Conservation (phyloP, 2,329 filamentous ascomycete species). For the Fusarium citri region DNA sequence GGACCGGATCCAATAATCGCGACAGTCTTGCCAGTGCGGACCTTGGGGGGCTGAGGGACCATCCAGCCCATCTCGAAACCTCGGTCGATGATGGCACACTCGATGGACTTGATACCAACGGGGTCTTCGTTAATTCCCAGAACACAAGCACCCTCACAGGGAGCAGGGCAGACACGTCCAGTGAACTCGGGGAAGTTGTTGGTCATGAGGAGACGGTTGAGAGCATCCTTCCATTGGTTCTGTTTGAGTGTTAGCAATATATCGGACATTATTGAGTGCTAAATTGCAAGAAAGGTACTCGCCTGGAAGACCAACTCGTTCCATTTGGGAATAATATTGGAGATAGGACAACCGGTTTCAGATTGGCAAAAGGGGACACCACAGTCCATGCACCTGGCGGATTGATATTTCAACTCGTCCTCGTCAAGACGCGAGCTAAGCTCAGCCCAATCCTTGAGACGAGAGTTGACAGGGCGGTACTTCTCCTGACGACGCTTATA, state of each 20-base stretch:
- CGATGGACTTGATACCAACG: constrained; percentile 97
- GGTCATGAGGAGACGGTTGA: constrained; percentile 92
- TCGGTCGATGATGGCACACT: constrained; percentile 97
- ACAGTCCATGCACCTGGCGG: constrained; percentile 98
- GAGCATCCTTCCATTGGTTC: constrained; percentile 88
- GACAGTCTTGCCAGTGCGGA: constrained; percentile 87
- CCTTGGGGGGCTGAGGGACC: constrained; percentile 81
- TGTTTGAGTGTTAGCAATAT: too few species aligned
- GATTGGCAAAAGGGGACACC: constrained; percentile 99
- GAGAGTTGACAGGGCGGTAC: constrained; percentile 85
- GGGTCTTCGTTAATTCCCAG: constrained; percentile 97
- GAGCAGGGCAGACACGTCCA: constrained; percentile 94
- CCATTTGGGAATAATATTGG: constrained; percentile 98
- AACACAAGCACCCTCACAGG: constrained; percentile 95
- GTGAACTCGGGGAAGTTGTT: constrained; percentile 99
- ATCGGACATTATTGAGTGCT: too few species aligned
- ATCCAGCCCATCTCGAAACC: constrained; percentile 99
- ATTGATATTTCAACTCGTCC: constrained; percentile 96
- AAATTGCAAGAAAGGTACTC: too few species aligned
- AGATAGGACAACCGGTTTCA: constrained; percentile 94
- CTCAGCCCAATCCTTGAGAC: constrained; percentile 94
- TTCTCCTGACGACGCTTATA: constrained; percentile 94
- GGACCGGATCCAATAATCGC: constrained; percentile 94
- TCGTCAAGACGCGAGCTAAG: constrained; percentile 88
- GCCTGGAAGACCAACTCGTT: constrained; percentile 80